Evolutionary conservation across 2,329 filamentous ascomycete species (phyloP).

Genomic region (Fonsecaea multimorphosa): DNA sequence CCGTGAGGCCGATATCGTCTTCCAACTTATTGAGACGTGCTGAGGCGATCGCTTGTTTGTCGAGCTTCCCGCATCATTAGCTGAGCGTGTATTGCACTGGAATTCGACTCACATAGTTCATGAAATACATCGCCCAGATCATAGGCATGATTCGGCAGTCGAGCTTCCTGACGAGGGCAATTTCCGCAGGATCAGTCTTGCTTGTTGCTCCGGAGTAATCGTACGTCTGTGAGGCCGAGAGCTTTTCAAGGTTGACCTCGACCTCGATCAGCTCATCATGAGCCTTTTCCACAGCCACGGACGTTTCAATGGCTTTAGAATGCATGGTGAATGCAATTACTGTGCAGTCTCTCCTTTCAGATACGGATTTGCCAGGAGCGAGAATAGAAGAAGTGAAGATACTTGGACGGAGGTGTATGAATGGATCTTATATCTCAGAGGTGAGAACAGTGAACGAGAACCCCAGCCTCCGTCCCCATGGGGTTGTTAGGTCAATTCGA

Average conservation of each 20-base stretch:
- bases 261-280: conserved; percentile 3
- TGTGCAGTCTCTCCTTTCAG: not conserved
- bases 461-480: not conserved
- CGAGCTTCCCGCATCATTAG: conserved; percentile 29
- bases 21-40: conserved; percentile 43
- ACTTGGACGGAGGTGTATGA: not conserved
- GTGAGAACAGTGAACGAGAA: not conserved
- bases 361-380: not conserved
- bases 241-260: not conserved
- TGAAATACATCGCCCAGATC: conserved; percentile 48
- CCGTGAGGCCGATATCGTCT: conserved; percentile 41
- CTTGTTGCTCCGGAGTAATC: conserved; percentile 50
- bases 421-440: not conserved
- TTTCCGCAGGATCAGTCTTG: conserved; percentile 49
- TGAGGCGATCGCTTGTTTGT: conserved; percentile 44
- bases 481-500: not conserved
- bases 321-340: not conserved
- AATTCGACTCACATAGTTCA: conserved; percentile 42
- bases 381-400: not conserved
- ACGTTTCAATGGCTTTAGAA: not conserved
- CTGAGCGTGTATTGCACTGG: not conserved
- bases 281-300: not conserved
- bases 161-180: conserved; percentile 47
- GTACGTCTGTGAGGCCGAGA: conserved; percentile 8
- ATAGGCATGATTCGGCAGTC: conserved; percentile 49